These are phyloP conservation scores for Sclerotinia glacialis DNA, from an alignment of 2,329 filamentous ascomycete species.

Conservation along the genomic window DNA sequence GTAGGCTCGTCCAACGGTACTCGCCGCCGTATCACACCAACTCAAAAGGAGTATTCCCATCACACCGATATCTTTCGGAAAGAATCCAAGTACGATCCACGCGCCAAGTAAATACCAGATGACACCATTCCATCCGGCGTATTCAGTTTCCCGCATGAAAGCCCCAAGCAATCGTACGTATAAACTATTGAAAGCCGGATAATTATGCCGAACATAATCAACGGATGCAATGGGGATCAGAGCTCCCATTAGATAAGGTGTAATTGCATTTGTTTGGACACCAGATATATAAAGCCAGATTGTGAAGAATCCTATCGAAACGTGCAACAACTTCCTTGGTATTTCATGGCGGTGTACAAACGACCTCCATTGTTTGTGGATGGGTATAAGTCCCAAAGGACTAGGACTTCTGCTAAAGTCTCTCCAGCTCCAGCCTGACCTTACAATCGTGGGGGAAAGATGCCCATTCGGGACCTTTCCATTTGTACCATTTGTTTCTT, in stretches of 20 bases:
- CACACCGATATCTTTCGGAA: constrained; percentile 90
- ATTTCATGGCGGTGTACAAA: constrained; percentile 98
- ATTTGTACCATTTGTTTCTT: constrained; percentile 24
- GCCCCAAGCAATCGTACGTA: constrained; percentile 85
- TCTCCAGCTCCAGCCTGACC: constrained; percentile 73
- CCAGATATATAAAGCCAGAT: constrained; percentile 81
- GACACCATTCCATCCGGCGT: constrained; percentile 90
- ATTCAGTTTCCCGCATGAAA: constrained; percentile 96
- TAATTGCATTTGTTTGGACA: constrained; percentile 71
- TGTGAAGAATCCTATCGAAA: constrained; percentile 94
- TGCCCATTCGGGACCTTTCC: constrained; percentile 56
- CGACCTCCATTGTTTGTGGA: constrained; percentile 85
- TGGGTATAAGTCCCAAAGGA: constrained; percentile 89
- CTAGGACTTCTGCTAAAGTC: constrained; percentile 89
- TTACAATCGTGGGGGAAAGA: constrained; percentile 61
- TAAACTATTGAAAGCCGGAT: constrained; percentile 74
- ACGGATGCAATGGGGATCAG: constrained; percentile 80
- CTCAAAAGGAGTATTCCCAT: constrained; percentile 86
- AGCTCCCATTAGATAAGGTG: constrained; percentile 76
- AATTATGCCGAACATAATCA: constrained; percentile 81
- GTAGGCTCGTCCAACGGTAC: constrained; percentile 87
- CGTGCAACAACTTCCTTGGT: constrained; percentile 86
- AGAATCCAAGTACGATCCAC: constrained; percentile 79
- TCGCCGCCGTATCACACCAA: constrained; percentile 97
- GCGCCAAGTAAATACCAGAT: constrained; percentile 94